A percentile compares a stretch with the other conserved stretches of the same genome.
Conservation (phyloP, 495 filamentous ascomycete species). For the Penicillium bovifimosum region DNA sequence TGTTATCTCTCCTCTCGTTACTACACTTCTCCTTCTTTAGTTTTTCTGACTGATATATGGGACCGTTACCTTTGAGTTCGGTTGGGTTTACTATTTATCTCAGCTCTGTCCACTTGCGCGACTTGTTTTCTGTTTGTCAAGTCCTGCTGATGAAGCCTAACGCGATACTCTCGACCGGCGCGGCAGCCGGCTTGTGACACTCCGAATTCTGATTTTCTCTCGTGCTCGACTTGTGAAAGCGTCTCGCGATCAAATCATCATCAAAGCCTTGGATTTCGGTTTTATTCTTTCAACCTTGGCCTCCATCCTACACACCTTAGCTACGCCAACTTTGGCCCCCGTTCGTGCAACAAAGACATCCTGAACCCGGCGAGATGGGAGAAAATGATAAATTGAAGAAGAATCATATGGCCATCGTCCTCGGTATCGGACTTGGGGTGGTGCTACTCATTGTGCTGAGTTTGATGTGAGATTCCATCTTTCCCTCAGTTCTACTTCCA, state of each 20-base stretch:
- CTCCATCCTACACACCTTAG: neutral
- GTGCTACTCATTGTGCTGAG: slow-evolving; percentile 33
- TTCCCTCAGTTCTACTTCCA: neutral
- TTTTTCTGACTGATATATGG: neutral
- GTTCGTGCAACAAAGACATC: slow-evolving; percentile 10
- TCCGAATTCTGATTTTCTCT: no score
- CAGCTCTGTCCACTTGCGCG: neutral
- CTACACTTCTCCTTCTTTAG: neutral
- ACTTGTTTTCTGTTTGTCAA: neutral
- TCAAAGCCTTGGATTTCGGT: neutral
- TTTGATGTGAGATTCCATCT: slow-evolving; percentile 24
- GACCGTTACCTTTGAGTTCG: neutral
- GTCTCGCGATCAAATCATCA: neutral
- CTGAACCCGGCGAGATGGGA: slow-evolving; percentile 8
- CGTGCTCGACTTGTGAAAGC: neutral
- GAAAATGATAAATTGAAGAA: slow-evolving; percentile 20
- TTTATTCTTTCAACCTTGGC: neutral
- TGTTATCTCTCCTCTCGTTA: neutral
- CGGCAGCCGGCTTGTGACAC: neutral
- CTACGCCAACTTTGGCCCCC: neutral
- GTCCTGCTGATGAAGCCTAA: no score
- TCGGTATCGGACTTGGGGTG: slow-evolving; percentile 38
- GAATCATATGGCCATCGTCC: slow-evolving; percentile 35
- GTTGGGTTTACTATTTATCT: neutral
- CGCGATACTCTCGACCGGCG: neutral